These are phyloP conservation scores for Viola odorata DNA, from an alignment of 345 rosid genomes.

Conservation along the genomic window DNA sequence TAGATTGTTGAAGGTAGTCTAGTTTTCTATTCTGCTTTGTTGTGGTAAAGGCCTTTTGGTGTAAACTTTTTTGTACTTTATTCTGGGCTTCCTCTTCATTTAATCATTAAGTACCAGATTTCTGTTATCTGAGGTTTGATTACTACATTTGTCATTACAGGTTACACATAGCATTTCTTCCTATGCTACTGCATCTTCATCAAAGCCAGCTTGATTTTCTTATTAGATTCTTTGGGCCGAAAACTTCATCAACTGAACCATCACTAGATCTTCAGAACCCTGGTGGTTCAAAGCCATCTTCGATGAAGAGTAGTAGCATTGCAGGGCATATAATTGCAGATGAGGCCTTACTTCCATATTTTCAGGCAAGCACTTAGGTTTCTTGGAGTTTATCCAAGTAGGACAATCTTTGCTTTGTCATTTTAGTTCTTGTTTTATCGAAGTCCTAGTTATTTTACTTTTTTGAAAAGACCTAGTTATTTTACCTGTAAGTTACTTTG, in stretches of 20 bases:
- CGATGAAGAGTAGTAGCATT: conserved; percentile 21
- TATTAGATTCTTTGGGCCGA: conserved; percentile 62
- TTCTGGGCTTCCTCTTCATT: no score
- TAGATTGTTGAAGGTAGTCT: neutral
- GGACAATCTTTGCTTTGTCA: no score
- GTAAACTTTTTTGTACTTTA: neutral
- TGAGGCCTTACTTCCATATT: conserved; percentile 94
- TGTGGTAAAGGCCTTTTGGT: neutral
- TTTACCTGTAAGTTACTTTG: no score
- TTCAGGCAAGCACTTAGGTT: conserved; percentile 59
- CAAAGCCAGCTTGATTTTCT: conserved; percentile 94
- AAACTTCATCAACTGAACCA: conserved; percentile 38
- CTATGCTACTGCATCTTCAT: conserved; percentile 83
- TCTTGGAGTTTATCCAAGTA: neutral
- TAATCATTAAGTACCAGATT: no score
- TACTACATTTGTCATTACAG: conserved; percentile 37
- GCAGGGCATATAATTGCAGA: conserved; percentile 42
- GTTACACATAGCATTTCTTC: conserved; percentile 68
- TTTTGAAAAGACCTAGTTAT: no score
- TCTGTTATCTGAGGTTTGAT: conserved; percentile 1
- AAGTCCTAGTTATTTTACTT: no score
- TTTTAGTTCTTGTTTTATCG: no score
- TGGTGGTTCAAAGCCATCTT: conserved; percentile 30
- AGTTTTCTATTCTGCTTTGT: neutral
- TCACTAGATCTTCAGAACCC: conserved; percentile 34